Evolutionary conservation across 2,329 filamentous ascomycete genomes (phyloP), one percentile per base, ranked within the genome.

Genomic region (Fusarium clavum): DNA sequence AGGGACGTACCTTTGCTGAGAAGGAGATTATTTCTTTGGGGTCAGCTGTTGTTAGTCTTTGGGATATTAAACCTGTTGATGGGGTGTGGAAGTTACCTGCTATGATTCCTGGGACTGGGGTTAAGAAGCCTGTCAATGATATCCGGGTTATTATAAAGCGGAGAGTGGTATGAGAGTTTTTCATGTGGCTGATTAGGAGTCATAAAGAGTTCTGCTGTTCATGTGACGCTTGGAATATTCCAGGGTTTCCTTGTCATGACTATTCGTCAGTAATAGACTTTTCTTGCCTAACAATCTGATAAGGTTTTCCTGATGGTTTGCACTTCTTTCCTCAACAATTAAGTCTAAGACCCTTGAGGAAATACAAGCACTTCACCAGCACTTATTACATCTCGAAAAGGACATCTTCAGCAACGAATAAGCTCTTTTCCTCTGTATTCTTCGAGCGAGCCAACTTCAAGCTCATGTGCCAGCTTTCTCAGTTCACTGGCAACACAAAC

Each of bases 1-100:
- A 75, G 53, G 73, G 73, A 2, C 62, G 73, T 10, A 71, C 72
- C 1, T 75, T 75, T 56, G 73, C 73, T 2, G 73, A 75, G 8
- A 75, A 73, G 22, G 70, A 75, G 29, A 66, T 75, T 6, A 51
- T 74, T 18, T 44, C 55, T 13, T 38, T 70, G 8, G 57, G 56
- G 2, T 69, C 69, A 11, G 59, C 69, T 44, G 45, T 72, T 11
- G 7, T 64, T 8, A 71, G 58, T 44, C 63, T 72, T 11, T 72
- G 70, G 70, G 54, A 72, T 25, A 61, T 72, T 13, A 29, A 29
- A 8, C 69, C 66, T 4, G 59, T n/a, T 4, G 47, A 22, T 9
- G 59, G 54, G 40, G 16, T 11, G 11, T 73, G 70, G 70, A 47
- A 64, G 3, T 12, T 73, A 8, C 70, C 67, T 45, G 45, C 22